Base-by-base conservation (phyloP, 2,329 filamentous ascomycete species). In the Mycosphaerella arachidis region DNA sequence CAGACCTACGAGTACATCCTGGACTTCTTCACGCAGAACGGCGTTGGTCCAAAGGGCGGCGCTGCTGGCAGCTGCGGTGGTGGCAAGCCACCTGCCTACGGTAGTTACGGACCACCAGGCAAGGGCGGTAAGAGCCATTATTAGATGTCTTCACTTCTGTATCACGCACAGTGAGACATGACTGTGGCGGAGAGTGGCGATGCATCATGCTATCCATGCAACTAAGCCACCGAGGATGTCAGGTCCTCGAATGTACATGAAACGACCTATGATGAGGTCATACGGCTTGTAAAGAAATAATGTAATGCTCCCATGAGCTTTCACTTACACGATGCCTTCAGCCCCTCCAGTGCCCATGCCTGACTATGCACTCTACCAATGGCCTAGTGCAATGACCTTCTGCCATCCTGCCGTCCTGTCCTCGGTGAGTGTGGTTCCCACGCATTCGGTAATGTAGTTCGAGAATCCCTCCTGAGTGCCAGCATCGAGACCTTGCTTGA, bases 371-470 rank as follows among this genome's bases (percentile, higher is more conserved):
- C 29, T 24, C 24, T 52, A 68, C 69, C 68, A 71, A 33, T 61
- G 50, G 35, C 58, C 56, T 52, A 72, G 48, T 35, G 75, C 59
- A 53, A 76, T 72, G 24, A 83, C 83, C 60, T 74, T 72, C 33
- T 67, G 70, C 82, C 83, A 86, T 58, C 82, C 79, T 29, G 68
- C 70, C 65, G 76, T 75, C 30, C 84, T 71, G 24, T 78, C 79
- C 33, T 75, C 72, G 8, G 76, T 79, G 13, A 74, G 74, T 0
- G 76, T 74, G 3, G 82, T 83, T 0, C 76, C 76, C 45, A 87
- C 77, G 73, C 85, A 88, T 1, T 69, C 65, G 4, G 70, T 78
- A 62, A 87, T 71, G 72, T 85, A 88, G 24, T 68, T 72, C 58
- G 76, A 62, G 76, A 80, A 87, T 0, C 82, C 84, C 0, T 70